A percentile compares a stretch with the other conserved stretches of the same genome.
These are phyloP conservation scores for Citrus mangshanensis DNA, from an alignment of 345 rosid genomes.

Conservation along the genomic window DNA sequence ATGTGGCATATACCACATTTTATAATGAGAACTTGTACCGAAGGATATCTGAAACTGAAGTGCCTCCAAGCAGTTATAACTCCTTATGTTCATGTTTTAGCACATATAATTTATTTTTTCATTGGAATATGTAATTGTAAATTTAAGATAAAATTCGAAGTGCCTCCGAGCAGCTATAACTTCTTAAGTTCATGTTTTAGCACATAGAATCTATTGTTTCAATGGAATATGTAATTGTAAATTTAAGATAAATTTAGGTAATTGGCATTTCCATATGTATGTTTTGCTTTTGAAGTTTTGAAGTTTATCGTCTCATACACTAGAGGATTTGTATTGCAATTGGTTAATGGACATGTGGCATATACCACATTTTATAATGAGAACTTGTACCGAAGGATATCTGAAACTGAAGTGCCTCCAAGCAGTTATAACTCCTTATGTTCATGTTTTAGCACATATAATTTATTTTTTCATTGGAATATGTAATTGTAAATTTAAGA, in stretches of 20 bases:
- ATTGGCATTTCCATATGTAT: not conserved
- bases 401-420: not conserved
- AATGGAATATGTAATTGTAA: not conserved
- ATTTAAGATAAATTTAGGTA: not conserved
- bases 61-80: not conserved
- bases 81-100: not conserved
- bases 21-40: not conserved
- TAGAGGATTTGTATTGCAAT: not conserved
- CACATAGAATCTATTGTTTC: not conserved
- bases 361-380: not conserved
- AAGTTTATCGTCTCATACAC: not conserved
- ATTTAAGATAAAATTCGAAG: not conserved
- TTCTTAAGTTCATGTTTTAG: not conserved
- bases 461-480: not conserved
- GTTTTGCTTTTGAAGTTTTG: not conserved
- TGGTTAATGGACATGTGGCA: not conserved
- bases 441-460: not conserved
- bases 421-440: not conserved
- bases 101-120: not conserved
- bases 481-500: not conserved
- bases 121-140: not conserved
- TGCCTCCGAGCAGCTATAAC: not conserved
- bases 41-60: not conserved
- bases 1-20: not conserved
- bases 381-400: not conserved